Base-by-base conservation (phyloP, 2,329 filamentous ascomycete species). In the Fusarium hainanense region DNA sequence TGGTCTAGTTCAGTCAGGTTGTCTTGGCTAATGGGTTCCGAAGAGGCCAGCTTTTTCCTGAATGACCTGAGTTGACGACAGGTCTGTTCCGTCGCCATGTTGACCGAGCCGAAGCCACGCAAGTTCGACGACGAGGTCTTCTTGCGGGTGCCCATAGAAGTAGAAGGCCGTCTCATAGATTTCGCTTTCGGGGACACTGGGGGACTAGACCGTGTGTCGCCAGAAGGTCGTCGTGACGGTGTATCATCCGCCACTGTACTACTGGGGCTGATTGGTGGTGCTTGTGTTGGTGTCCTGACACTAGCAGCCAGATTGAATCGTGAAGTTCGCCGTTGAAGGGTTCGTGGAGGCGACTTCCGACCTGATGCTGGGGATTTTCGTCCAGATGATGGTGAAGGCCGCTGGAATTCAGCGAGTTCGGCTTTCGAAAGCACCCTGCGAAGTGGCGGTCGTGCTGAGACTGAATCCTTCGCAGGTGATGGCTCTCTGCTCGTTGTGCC, bases 401-500 rank as follows among this genome's bases (percentile, higher is more conserved):
- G 82, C 68, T 89, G 88, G 65, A 97, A 94, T 65, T 94, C 93
- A 11, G 93, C 92, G 42, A 98, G 83, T 74, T 98, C 95, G 1
- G 92, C 90, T 73, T 92, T 93, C 3, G 94, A 97, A 32, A 98
- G 84, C 11, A 99, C 92, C 58, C 93, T 92, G 55, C 96, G 88
- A 34, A 98, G 82, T 6, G 95, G 94, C 37, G 91, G 92, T 30
- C 90, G 89, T 40, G 85, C 84, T 2, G 88, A 83, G 3, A 87
- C 82, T 21, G 72, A 71, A 6, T 85, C 83, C 72, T 88, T 88
- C 27, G 82, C 80, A 2, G 87, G 87, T 1, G 87, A 89, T 9
- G 85, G 82, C 63, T 88, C 86, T 68, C 86, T 83, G 74, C 81
- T 85, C 69, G 77, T 76, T 41, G 82, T 79, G 4, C 79, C 78